These are phyloP conservation scores for Coprinellus micaceus DNA, from an alignment of 768 basidiomycete genomes.

Conservation along the genomic window DNA sequence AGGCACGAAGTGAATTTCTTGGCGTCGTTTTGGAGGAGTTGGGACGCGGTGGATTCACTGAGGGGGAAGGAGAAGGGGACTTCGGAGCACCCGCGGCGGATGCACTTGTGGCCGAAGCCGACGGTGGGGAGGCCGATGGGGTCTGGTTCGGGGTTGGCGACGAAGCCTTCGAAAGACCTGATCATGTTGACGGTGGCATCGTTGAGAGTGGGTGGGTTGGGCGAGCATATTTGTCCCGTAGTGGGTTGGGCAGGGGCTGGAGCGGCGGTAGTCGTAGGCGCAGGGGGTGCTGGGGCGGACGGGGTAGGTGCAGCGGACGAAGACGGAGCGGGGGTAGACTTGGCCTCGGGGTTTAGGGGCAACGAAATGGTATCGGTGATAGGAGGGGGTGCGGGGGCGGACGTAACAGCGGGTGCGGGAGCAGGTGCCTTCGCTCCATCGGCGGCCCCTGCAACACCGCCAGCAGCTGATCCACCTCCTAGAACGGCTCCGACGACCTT, in stretches of 20 bases:
- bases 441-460: neutral
- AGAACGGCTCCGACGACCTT: neutral
- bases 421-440: neutral
- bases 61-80: conserved; percentile 30
- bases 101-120: conserved; percentile 32
- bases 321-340: neutral
- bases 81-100: conserved; percentile 13
- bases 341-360: no score
- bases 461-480: neutral
- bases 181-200: conserved; percentile 25
- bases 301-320: neutral
- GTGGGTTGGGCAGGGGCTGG: neutral
- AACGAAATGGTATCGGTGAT: neutral
- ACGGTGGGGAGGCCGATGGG: conserved; percentile 33
- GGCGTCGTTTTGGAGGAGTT: conserved; percentile 27
- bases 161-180: conserved; percentile 31
- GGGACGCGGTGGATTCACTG: conserved; percentile 20
- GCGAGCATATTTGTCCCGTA: neutral
- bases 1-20: conserved; percentile 28
- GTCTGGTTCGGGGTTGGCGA: conserved; percentile 27
- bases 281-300: neutral
- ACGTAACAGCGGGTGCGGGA: neutral
- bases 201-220: conserved; percentile 20
- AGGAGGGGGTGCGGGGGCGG: neutral
- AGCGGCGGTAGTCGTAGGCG: neutral